Evolutionary conservation across 2,329 filamentous ascomycete species (phyloP), one percentile per base, ranked within the genome.

Genomic region (Seiridium cupressi): DNA sequence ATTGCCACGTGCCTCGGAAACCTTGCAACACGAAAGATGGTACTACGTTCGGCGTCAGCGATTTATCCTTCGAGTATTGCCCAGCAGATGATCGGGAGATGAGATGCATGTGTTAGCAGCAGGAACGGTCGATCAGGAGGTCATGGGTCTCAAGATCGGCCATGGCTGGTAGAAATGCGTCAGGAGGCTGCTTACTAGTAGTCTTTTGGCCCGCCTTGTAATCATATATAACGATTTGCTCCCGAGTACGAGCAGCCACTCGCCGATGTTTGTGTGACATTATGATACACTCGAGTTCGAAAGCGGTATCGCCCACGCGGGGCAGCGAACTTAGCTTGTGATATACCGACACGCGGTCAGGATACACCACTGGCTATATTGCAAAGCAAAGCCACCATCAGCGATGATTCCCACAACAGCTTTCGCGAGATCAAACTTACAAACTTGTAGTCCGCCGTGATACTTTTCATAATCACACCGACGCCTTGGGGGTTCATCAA

Each of bases 371-470:
- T 13, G 93, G 92, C 90, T 92, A 65, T 51, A 60, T 40, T n/a
- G 53, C 38, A 46, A 51, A 26, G 18, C 18, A 26, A 26, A 26
- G 18, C 2, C 18, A 26, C 18, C 18, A 26, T 26, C 18, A 26
- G 18, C 18, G 2, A 26, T 26, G 18, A 26, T 26, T 26, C 18
- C 18, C 18, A 26, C 18, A 26, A 26, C 18, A 26, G 18, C 18
- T 26, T 26, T 26, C 18, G 18, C 18, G 18, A 26, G 18, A 26
- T 26, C 18, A 26, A 44, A 81, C 89, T 64, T 72, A 95, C 92
- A 77, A 96, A 93, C 77, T 97, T 97, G 75, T 90, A 97, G 65
- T 96, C 89, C 0, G 90, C 88, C 67, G 84, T 89, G 65, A 97
- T 92, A 66, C 88, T 92, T 67, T 87, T 84, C 69, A 97, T 75